Percentiles rank a stretch among this genome's conserved stretches.
Evolutionary conservation across 2,329 filamentous ascomycete species (phyloP).

Genomic region (Aspergillus sp.): DNA sequence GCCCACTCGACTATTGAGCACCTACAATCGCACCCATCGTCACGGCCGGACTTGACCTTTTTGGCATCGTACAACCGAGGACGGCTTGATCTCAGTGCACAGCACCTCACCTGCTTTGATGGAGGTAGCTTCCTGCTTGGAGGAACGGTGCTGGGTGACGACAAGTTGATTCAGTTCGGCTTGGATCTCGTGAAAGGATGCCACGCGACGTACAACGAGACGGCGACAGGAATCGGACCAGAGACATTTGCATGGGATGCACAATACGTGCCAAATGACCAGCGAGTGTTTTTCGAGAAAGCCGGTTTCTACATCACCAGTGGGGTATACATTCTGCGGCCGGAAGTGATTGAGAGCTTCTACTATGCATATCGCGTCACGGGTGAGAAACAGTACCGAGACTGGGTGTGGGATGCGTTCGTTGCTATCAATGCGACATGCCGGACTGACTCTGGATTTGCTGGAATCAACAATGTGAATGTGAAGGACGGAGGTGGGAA

Average conservation of each 20-base stretch:
- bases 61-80: slow-evolving; percentile 32
- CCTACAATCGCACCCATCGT: slow-evolving; percentile 60
- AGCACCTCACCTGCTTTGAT: slow-evolving; percentile 67
- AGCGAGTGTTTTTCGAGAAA: slow-evolving; percentile 55
- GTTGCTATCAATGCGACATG: slow-evolving; percentile 59
- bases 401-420: slow-evolving; percentile 79
- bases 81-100: slow-evolving; percentile 29
- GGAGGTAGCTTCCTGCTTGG: slow-evolving; percentile 82
- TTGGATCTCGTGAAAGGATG: slow-evolving; percentile 65
- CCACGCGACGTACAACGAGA: slow-evolving; percentile 63
- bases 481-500: slow-evolving; percentile 53
- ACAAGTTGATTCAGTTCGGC: slow-evolving; percentile 67
- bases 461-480: slow-evolving; percentile 61
- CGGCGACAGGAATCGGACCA: slow-evolving; percentile 68
- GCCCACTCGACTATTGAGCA: slow-evolving; percentile 68
- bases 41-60: slow-evolving; percentile 66
- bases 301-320: slow-evolving; percentile 66
- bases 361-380: slow-evolving; percentile 85
- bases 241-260: slow-evolving; percentile 61
- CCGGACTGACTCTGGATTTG: slow-evolving; percentile 60
- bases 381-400: slow-evolving; percentile 65
- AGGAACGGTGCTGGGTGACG: slow-evolving; percentile 59
- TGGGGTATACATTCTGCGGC: slow-evolving; percentile 60
- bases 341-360: slow-evolving; percentile 75
- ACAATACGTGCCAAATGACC: slow-evolving; percentile 40